Percentiles rank a stretch among this genome's conserved stretches.
Evolutionary conservation across 768 basidiomycete genomes (phyloP).

Genomic region (Rhodotorula diobovata): DNA sequence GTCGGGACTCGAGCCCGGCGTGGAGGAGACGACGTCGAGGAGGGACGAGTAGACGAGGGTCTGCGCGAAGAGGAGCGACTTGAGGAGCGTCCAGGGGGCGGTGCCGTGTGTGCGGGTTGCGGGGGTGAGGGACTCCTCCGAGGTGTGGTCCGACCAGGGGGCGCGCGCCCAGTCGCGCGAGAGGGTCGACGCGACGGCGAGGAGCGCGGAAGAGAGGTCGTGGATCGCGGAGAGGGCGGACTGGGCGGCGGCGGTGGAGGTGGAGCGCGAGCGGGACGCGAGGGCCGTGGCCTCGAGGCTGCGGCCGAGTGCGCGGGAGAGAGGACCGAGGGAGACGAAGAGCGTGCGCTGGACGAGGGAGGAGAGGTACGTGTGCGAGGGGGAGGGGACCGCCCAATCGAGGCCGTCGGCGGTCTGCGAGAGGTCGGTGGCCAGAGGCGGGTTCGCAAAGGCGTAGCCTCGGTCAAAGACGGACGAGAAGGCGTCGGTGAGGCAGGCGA

Average conservation of each 20-base stretch:
- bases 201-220: constrained; percentile 3
- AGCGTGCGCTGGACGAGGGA: not conserved
- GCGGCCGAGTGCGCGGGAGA: constrained; percentile 38
- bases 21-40: constrained; percentile 30
- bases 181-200: constrained; percentile 3
- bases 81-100: constrained; percentile 40
- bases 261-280: not conserved
- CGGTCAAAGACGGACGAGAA: constrained; percentile 25
- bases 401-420: constrained; percentile 8
- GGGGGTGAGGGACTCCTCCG: constrained; percentile 23
- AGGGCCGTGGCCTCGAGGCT: constrained; percentile 26
- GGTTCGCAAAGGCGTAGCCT: constrained; percentile 29
- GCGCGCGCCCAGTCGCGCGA: constrained; percentile 25
- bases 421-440: constrained; percentile 27
- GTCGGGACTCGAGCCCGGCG: constrained; percentile 37
- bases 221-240: constrained; percentile 2
- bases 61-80: constrained; percentile 39
- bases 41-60: constrained; percentile 40
- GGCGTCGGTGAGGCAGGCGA: constrained; percentile 12
- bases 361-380: constrained; percentile 22
- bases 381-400: constrained; percentile 19
- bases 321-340: constrained; percentile 31
- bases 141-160: constrained; percentile 30
- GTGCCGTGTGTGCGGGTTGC: constrained; percentile 27
- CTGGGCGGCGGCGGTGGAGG: not conserved